Evolutionary conservation across 768 basidiomycete species (phyloP).

Genomic region (Roridomyces roridus): DNA sequence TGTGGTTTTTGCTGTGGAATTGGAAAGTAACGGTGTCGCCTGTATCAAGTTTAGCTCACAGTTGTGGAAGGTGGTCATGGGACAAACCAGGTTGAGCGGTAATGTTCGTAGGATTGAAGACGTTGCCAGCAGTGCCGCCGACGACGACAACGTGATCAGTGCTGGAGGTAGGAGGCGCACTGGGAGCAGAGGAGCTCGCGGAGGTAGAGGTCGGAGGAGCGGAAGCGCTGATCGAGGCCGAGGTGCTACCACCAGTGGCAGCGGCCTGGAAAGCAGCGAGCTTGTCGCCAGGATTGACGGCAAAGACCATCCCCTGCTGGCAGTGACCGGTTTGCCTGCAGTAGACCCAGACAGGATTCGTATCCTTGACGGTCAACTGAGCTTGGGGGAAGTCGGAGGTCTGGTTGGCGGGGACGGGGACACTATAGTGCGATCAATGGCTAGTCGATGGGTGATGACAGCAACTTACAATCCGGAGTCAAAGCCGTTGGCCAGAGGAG

Average conservation of each 20-base stretch:
- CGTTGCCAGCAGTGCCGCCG: conserved; percentile 43
- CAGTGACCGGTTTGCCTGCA: conserved; percentile 65
- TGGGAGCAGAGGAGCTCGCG: conserved; percentile 19
- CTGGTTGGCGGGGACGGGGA: conserved; percentile 50
- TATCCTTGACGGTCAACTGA: conserved; percentile 45
- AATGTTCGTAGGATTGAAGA: conserved; percentile 52
- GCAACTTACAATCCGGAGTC: conserved; percentile 62
- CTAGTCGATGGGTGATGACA: background rate
- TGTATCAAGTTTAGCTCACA: too few species aligned
- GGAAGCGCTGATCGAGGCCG: conserved; percentile 22
- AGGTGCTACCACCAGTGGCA: conserved; percentile 41
- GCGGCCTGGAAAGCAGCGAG: conserved; percentile 61
- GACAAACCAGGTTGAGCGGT: conserved; percentile 46
- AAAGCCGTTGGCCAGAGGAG: conserved; percentile 48
- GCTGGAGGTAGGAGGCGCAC: conserved; percentile 27
- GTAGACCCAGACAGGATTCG: conserved; percentile 62
- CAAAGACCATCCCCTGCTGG: conserved; percentile 67
- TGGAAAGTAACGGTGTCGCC: conserved; percentile 54
- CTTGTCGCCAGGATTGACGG: conserved; percentile 63
- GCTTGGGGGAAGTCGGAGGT: conserved; percentile 51
- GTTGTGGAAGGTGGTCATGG: too few species aligned
- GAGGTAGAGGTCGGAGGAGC: conserved; percentile 31
- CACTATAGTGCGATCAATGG: conserved; percentile 32
- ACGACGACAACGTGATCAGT: conserved; percentile 50
- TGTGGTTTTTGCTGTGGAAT: conserved; percentile 58